Base-by-base conservation (phyloP, 2,329 filamentous ascomycete species). In the Sclerotinia spermophila region DNA sequence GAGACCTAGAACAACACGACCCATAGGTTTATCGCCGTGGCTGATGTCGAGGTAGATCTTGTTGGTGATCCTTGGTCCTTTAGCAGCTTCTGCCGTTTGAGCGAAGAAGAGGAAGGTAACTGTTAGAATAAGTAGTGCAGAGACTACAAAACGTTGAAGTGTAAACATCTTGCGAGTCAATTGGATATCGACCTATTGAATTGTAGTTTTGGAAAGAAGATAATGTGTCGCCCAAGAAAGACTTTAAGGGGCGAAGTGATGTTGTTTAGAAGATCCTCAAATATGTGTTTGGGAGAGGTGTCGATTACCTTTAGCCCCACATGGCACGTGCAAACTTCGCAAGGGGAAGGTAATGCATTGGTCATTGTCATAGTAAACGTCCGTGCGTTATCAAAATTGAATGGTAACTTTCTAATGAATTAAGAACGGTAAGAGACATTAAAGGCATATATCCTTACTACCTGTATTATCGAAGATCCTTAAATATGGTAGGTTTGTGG, bases 51-150 rank as follows among this genome's bases (percentile, higher is more conserved):
- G 95, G 86, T 89, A 96, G 82, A 96, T 93, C 89, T 97, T 97
- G 86, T 92, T 86, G 78, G 94, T 97, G 85, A 97, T 95, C 89
- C 96, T 96, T 74, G 93, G 95, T 61, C 96, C 95, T 85, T 95
- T 93, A 75, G 85, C 85, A 69, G 92, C 92, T 77, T 92, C 89
- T 72, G 87, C 89, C 45, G 88, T 87, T 82, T 93, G 90, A 76
- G 91, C 86, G 80, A 97, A 89, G 84, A 93, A 88, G 76, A 94
- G 83, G 80, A 95, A 85, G 76, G 87, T 86, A 77, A 94, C 85
- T 78, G 92, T 90, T 78, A 96, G 81, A 79, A 97, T 87, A 79
- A 97, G 86, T 80, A 93, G 85, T 78, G 90, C 85, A 78, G 92
- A 89, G 80, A 91, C 85, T 79, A 93, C 80, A 76, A 94, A 81